Evolutionary conservation across 768 basidiomycete genomes (phyloP).

Genomic region (Suillus hirtellus): DNA sequence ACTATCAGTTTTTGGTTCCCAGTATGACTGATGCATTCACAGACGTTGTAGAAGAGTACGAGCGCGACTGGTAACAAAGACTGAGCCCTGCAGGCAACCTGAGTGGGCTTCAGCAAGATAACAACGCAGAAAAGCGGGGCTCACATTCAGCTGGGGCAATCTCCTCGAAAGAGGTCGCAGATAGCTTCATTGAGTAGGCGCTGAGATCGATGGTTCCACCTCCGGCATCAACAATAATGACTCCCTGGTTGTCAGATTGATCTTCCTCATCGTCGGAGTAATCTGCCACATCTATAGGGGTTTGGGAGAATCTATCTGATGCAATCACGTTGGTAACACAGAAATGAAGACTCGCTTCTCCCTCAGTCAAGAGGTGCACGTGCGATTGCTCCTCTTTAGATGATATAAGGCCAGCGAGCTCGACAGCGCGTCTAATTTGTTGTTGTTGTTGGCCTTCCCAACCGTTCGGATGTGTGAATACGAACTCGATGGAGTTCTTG

Average conservation of each 20-base stretch:
- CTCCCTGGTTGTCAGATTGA: slow-evolving; percentile 31
- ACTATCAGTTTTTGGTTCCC: neutral
- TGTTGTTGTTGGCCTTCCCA: slow-evolving; percentile 33
- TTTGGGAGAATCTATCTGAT: slow-evolving; percentile 24
- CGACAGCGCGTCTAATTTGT: slow-evolving; percentile 29
- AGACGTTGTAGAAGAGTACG: slow-evolving; percentile 29
- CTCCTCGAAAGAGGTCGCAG: slow-evolving; percentile 32
- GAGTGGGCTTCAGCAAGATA: neutral
- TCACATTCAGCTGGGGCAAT: slow-evolving; percentile 35
- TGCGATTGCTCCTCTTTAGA: slow-evolving; percentile 14
- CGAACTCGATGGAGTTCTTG: slow-evolving; percentile 21
- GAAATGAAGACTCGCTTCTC: slow-evolving; percentile 29
- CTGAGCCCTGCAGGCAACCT: slow-evolving; percentile 42
- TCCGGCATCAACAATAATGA: slow-evolving; percentile 50
- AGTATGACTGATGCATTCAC: neutral
- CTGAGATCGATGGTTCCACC: slow-evolving; percentile 42
- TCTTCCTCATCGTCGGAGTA: slow-evolving; percentile 5
- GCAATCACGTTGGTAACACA: slow-evolving; percentile 46
- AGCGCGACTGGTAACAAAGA: slow-evolving; percentile 35
- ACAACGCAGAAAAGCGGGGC: neutral
- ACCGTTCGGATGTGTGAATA: slow-evolving; percentile 33
- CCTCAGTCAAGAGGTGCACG: slow-evolving; percentile 29
- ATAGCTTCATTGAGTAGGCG: slow-evolving; percentile 31
- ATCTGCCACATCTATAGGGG: neutral
- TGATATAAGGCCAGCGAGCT: slow-evolving; percentile 25